phyloP scores from a whole-genome alignment of 228 moss, liverwort and hornwort genomes.

The Sphagnum fallax region DNA sequence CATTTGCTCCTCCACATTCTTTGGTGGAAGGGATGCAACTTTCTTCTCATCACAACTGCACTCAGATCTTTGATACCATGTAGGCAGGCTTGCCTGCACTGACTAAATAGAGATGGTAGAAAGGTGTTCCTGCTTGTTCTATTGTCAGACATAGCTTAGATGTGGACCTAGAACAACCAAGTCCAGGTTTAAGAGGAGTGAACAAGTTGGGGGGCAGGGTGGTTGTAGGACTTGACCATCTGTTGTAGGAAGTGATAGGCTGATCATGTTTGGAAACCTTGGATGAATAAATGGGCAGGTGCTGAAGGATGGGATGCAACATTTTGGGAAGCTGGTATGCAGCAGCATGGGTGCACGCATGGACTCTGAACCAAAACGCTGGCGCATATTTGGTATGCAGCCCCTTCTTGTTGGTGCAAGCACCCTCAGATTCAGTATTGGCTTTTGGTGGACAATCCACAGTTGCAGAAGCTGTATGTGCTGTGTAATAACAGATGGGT shows the following conservation, averaged over 20 bases:
- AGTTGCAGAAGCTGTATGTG: neutral
- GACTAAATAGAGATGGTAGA: too few relatives aligned
- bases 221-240: neutral
- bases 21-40: neutral
- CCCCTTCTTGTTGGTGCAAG: conserved; percentile 3
- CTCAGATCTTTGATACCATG: too few relatives aligned
- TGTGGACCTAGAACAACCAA: neutral
- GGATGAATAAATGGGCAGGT: conserved; percentile 37
- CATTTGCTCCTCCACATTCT: neutral
- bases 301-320: conserved; percentile 98
- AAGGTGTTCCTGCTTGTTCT: neutral
- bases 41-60: neutral
- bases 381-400: conserved; percentile 79
- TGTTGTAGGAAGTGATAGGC: neutral
- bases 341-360: conserved; percentile 92
- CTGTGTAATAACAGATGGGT: neutral
- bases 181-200: neutral
- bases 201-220: too few relatives aligned
- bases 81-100: too few relatives aligned
- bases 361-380: conserved; percentile 99
- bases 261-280: neutral
- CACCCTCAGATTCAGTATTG: neutral
- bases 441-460: neutral
- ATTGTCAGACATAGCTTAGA: neutral
- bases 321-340: conserved; percentile 88